Base-by-base conservation (phyloP, 805 yeast species). In the Blastobotrys chiropterorum region DNA sequence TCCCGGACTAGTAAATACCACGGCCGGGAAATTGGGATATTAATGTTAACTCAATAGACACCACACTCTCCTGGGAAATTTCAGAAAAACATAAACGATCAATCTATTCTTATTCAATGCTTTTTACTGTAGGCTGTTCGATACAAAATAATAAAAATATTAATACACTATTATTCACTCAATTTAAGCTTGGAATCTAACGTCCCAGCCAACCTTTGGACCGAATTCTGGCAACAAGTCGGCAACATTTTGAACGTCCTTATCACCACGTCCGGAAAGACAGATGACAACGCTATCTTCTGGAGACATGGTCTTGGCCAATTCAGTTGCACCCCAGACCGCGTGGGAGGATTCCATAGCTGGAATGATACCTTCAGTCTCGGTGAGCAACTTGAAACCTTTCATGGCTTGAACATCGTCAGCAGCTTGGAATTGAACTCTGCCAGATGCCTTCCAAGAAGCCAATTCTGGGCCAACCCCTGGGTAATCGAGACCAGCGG, bases 401-500 rank as follows among this genome's bases (percentile, higher is more conserved):
- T 80, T 78, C 58, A 94, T 75, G 30, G 98, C 98, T 67, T 94
- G 83, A n/a, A 95, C 90, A 70, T 94, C 97, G 34, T 96, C 87
- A 51, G 95, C 97, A 45, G 97, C 95, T 46, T 83, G 70, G 65
- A 92, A 94, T 52, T 85, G 75, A 6, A 95, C 99, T 65, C 99
- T 82, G 22, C 97, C 97, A 55, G 85, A 83, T 50, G 85, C 83
- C 70, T 92, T 92, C 98, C 98, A 94, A 67, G 78, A 81, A 1
- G 98, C 95, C 60, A 94, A 77, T 72, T 94, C 98, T 31, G 99
- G 99, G 44, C 99, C 99, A 46, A 94, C 99, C 71, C 97, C 99
- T 21, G 99, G 99, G 68, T 94, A 94, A 71, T 94, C 99, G 63
- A 94, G 78, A 60, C 99, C 99, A 40, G 99, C 99, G 57, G 97